Conservation (phyloP, 2,329 filamentous ascomycete genomes). For the Fusarium musae region DNA sequence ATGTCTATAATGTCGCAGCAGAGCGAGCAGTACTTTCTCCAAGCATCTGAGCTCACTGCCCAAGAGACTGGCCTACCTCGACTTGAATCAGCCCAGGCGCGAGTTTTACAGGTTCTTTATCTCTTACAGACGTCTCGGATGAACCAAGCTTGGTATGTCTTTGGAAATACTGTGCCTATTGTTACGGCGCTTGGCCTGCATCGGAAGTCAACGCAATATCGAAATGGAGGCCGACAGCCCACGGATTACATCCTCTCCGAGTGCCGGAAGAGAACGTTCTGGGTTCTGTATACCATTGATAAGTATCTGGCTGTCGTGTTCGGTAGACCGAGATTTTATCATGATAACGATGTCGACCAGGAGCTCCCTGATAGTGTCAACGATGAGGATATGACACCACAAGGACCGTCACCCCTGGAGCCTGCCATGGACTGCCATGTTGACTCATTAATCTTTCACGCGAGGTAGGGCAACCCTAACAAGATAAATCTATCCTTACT, state of each 20-base stretch:
- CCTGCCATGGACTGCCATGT: constrained; percentile 58
- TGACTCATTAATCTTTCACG: constrained; percentile 58
- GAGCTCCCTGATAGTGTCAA: constrained; percentile 65
- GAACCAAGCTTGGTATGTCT: constrained; percentile 70
- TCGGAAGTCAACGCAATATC: constrained; percentile 38
- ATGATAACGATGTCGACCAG: constrained; percentile 73
- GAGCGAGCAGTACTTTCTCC: constrained; percentile 55
- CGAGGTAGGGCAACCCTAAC: constrained; percentile 40
- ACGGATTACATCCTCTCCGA: constrained; percentile 60
- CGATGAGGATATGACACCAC: constrained; percentile 65
- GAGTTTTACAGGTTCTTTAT: constrained; percentile 68
- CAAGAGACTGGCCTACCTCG: constrained; percentile 64
- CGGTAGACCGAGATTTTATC: constrained; percentile 68
- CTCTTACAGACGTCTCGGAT: constrained; percentile 67
- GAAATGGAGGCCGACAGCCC: constrained; percentile 20
- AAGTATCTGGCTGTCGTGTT: constrained; percentile 72
- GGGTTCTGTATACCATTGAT: constrained; percentile 71
- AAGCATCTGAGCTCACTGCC: constrained; percentile 53
- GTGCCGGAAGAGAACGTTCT: constrained; percentile 67
- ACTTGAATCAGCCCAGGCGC: constrained; percentile 67
- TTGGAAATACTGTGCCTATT: constrained; percentile 66
- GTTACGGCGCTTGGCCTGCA: constrained; percentile 56
- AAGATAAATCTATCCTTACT: not conserved
- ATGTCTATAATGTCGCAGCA: constrained; percentile 19
- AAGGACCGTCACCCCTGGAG: constrained; percentile 49